Base-by-base conservation (phyloP, 352 stramenopile genomes). In the Phytophthora rubi region DNA sequence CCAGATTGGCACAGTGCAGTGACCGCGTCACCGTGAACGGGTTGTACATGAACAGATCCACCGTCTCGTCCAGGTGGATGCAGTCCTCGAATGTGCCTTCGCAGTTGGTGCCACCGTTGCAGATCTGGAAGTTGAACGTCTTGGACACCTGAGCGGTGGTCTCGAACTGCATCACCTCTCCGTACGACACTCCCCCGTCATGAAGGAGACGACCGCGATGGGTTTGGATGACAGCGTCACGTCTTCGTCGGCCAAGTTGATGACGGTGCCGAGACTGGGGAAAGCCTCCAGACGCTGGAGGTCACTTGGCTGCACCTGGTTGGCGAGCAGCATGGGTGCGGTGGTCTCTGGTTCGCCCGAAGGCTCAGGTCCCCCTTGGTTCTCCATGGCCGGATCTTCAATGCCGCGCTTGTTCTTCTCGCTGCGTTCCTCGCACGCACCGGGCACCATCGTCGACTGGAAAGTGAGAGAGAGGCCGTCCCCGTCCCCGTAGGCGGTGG, bases 31-130 rank as follows among this genome's bases (percentile, higher is more conserved):
- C 65, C 8, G 68, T 77, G 67, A 88, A 86, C 54, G 85, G 82
- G 33, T 89, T 89, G 75, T 88, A 91, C 71, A 86, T 73, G 68
- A 84, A 91, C 42, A 92, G 59, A 26, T 91, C 80, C 1, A 79
- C 71, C 0, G 45, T 53, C 9, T 85, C 61, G 6, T 53, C 10
- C 7, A 91, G 53, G 23, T 76, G 23, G 56, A 89, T 66, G 52
- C 62, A 79, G 32, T 83, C 78, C 23, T 75, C 57, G 53, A 72
- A 87, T 9, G 57, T 45, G 1, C 39, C 53, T 9, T 59, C 37
- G 32, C 52, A 68, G 59, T 62, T 72, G n/a, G 54, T 32, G 21
- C 70, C 62, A 1, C 10, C 13, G 1, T 66, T 62, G 52, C 76
- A 80, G 13, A 78, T 54, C 42, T 83, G 70, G 57, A 89, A 85